Percentiles rank a stretch among this genome's conserved stretches.
These are phyloP conservation scores for Santalum album DNA, from an alignment of 164 flowering plant species.

Conservation along the genomic window DNA sequence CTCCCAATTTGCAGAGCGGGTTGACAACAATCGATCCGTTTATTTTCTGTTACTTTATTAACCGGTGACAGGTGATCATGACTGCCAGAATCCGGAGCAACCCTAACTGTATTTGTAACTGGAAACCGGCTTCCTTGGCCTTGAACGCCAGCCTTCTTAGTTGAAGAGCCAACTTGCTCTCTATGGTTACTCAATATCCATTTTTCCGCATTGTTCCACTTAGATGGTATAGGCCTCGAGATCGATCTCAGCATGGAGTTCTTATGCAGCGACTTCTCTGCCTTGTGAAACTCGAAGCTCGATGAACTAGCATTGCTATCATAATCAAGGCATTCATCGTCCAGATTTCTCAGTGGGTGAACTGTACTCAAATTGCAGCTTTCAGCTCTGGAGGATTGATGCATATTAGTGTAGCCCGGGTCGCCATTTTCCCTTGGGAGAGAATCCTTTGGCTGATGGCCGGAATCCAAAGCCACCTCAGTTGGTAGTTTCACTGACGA, in stretches of 20 bases:
- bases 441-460: constrained; percentile 21
- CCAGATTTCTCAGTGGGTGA: constrained; percentile 44
- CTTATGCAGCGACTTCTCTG: constrained; percentile 48
- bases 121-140: constrained; percentile 35
- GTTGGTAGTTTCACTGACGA: constrained; percentile 10
- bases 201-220: constrained; percentile 97
- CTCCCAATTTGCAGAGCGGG: constrained; percentile 24
- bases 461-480: constrained; percentile 12
- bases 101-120: constrained; percentile 30
- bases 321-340: constrained; percentile 76
- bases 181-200: constrained; percentile 69
- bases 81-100: constrained; percentile 43
- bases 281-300: constrained; percentile 87
- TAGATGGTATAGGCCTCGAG: constrained; percentile 63
- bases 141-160: constrained; percentile 32
- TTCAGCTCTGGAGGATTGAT: constrained; percentile 25
- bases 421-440: constrained; percentile 21
- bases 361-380: constrained; percentile 38
- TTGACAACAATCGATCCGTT: constrained; percentile 43
- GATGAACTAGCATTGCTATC: constrained; percentile 89
- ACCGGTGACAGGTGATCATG: constrained; percentile 28
- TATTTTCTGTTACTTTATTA: constrained; percentile 22
- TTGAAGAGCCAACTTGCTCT: constrained; percentile 22
- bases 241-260: constrained; percentile 31
- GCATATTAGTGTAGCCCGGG: constrained; percentile 15